Evolutionary conservation across 2,329 filamentous ascomycete genomes (phyloP), one percentile per base, ranked within the genome.

Genomic region (Didymella pinodella): DNA sequence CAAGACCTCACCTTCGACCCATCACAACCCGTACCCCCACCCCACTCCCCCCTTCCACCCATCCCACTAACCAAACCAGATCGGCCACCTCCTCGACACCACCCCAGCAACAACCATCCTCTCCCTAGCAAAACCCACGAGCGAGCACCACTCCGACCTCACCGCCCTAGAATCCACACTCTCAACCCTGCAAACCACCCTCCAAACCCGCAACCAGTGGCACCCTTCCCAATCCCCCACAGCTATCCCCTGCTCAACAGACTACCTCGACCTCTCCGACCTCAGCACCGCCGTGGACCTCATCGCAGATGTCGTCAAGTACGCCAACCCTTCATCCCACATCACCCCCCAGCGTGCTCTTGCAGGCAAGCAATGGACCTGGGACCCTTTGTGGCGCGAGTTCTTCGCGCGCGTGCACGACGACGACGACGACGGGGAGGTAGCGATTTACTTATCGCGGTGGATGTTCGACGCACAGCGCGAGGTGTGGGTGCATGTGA

Each of bases 361-460:
- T 12, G 34, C 25, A 1, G 3, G 16, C 1, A 49, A 36, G 12
- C 14, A 31, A 4, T 59, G 56, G 50, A 49, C 45, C 4, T 59
- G 56, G 56, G 56, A 59, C 20, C 56, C 56, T 7, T n/a, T 54
- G 1, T 59, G 56, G 56, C 45, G 46, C 31, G 56, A 59, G 11
- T 54, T 59, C 32, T 59, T 49, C 28, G 40, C 56, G 14, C 34
- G n/a, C 7, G 18, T n/a, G 34, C 34, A 38, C 6, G 16, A 18
- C 7, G 6, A 43, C 8, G 36, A 26, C 25, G 6, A 43, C 8
- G 36, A 26, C 18, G 14, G 1, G 8, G 25, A 45, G 8, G 16
- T 40, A 14, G 22, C 50, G 1, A 38, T 36, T 1, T 59, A 59
- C 12, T 41, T 59, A 16, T 54, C 45, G 4, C 45, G 56, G 5